Evolutionary conservation across 768 basidiomycete species (phyloP).

Genomic region (Nidularia pulvinata): DNA sequence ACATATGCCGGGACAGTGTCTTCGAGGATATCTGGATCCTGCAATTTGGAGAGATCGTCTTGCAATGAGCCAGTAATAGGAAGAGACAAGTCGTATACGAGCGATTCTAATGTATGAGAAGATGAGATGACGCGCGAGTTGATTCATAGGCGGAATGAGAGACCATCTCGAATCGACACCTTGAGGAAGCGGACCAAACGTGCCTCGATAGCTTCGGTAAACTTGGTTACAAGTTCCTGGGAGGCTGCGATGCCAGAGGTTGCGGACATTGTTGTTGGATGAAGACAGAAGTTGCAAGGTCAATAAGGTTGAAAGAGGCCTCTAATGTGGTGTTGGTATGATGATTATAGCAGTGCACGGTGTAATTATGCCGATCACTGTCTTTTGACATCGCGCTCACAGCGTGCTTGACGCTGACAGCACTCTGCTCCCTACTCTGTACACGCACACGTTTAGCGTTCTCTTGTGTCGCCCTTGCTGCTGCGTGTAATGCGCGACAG

Average conservation of each 20-base stretch:
- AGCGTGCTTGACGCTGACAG: too few species aligned
- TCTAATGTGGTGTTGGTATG: not conserved
- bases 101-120: constrained; percentile 49
- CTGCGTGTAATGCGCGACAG: not conserved
- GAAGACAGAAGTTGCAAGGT: too few species aligned
- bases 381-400: too few species aligned
- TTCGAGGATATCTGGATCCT: constrained; percentile 47
- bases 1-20: constrained; percentile 74
- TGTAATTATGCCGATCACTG: too few species aligned
- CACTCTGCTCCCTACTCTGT: too few species aligned
- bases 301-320: not conserved
- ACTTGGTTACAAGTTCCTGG: constrained; percentile 51
- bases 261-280: constrained; percentile 54
- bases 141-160: constrained; percentile 11
- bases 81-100: constrained; percentile 59
- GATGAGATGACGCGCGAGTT: constrained; percentile 12
- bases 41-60: constrained; percentile 61
- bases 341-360: not conserved
- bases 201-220: constrained; percentile 56
- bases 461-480: not conserved
- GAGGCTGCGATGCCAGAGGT: constrained; percentile 72
- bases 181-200: constrained; percentile 70
- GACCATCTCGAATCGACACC: constrained; percentile 76
- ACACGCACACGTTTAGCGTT: too few species aligned
- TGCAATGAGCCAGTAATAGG: constrained; percentile 49